phyloP scores from a whole-genome alignment of 2,329 filamentous ascomycete species.

The Colletotrichum tofieldiae region DNA sequence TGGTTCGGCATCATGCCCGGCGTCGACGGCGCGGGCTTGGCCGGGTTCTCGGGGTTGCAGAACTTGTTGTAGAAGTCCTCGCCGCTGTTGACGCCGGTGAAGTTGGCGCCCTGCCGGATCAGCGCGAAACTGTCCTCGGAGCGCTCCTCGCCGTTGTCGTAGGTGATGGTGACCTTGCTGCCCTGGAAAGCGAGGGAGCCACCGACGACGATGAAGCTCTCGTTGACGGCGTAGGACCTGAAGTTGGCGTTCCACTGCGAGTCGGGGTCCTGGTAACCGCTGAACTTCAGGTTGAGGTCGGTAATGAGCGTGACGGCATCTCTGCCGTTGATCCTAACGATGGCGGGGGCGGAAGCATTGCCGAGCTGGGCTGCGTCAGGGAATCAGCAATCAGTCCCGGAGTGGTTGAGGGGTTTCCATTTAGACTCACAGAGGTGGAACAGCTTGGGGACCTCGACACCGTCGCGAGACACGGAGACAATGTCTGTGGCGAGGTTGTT shows the following conservation, averaged over 20 bases:
- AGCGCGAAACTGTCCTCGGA: constrained; percentile 49
- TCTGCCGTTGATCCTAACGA: constrained; percentile 71
- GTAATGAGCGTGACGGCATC: constrained; percentile 66
- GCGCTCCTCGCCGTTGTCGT: constrained; percentile 51
- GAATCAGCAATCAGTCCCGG: background rate
- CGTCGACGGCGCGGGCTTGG: background rate
- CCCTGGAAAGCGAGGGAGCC: constrained; percentile 49
- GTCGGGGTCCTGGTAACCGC: constrained; percentile 69
- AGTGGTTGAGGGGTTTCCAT: background rate
- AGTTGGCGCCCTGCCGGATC: constrained; percentile 48
- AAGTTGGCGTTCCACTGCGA: constrained; percentile 64
- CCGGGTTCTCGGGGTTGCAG: constrained; percentile 48
- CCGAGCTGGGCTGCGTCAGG: constrained; percentile 29
- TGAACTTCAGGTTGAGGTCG: constrained; percentile 60
- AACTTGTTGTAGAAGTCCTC: constrained; percentile 56
- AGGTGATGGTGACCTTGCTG: constrained; percentile 51
- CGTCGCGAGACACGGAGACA: constrained; percentile 74
- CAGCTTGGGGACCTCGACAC: constrained; percentile 70
- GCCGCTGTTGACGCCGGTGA: constrained; percentile 51
- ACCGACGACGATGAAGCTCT: constrained; percentile 45
- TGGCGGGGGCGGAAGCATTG: constrained; percentile 54
- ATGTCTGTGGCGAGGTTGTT: constrained; percentile 55
- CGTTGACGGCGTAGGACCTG: constrained; percentile 48
- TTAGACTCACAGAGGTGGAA: constrained; percentile 63
- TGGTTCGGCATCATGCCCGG: constrained; percentile 19